Evolutionary conservation across 257 asterid genomes (phyloP), one percentile per base, ranked within the genome.

Genomic region (Penstemon newberryi): DNA sequence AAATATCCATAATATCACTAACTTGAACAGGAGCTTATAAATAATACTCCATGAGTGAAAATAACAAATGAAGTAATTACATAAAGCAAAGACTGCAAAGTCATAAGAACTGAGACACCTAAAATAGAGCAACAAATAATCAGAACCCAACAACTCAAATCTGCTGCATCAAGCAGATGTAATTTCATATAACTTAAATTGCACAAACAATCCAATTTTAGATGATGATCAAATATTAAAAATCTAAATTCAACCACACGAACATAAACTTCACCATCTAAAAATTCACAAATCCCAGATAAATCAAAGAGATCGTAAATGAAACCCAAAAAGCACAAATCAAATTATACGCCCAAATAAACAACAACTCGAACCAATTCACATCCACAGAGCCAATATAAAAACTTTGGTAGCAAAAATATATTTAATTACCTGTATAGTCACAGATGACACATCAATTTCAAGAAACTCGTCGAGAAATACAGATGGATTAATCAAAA

Each of bases 1-100:
- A 70, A 49, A 71, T 60, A 63, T 56, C 64, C 70, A 66, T 66
- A 66, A 70, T 39, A 62, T 70, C 33, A 25, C 33, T 68, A 41
- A 15, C 65, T 69, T 50, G 67, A 65, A 70, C 56, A 25, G 1
- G 33, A 15, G 33, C 72, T 51, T 46, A 61, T 66, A 64, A 41
- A 18, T 47, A 70, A 45, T 40, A 19, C 80, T 70, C 19, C 60
- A 61, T 50, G 19, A 15, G 33, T 61, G 58, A 59, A 63, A 52
- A 66, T 56, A 65, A 41, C 53, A 69, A 77, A 25, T 25, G 40
- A 41, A 70, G 19, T 41, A 57, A 70, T 33, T 70, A 33, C 37
- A 37, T 57, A 44, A 40, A 25, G 33, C 40, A 9, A 15, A 8
- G 43, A 13, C 53, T 49, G 33, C 40, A 9, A 15, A 8, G 43